Evolutionary conservation across 352 stramenopile genomes (phyloP).

Genomic region (Phytopythium vexans): DNA sequence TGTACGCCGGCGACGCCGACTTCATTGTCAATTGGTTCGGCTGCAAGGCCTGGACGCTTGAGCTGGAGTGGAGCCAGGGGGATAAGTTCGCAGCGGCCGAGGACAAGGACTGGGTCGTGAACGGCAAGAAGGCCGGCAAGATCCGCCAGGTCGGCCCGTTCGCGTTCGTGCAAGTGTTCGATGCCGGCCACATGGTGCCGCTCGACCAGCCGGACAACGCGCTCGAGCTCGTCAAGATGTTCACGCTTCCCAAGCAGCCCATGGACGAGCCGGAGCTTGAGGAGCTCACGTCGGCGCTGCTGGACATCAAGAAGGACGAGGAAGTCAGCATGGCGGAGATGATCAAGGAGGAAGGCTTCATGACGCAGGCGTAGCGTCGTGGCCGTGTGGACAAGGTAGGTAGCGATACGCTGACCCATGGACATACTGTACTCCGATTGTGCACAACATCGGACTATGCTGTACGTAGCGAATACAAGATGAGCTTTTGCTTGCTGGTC

Average conservation of each 20-base stretch:
- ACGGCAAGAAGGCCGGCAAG: constrained; percentile 59
- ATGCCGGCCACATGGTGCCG: constrained; percentile 96
- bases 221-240: constrained; percentile 93
- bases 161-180: constrained; percentile 94
- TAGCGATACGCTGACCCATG: too few species aligned
- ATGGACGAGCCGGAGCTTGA: constrained; percentile 12
- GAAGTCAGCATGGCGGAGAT: constrained; percentile 8
- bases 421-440: too few species aligned
- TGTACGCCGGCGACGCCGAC: constrained; percentile 97
- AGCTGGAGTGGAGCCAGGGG: constrained; percentile 89
- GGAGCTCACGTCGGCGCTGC: constrained; percentile 14
- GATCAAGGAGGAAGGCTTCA: constrained; percentile 31
- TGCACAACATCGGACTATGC: too few species aligned
- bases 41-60: constrained; percentile 95
- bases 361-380: constrained; percentile 10
- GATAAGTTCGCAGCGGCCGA: constrained; percentile 41
- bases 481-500: too few species aligned
- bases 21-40: constrained; percentile 98
- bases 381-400: too few species aligned
- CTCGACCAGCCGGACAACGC: constrained; percentile 92
- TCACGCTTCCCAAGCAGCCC: constrained; percentile 52
- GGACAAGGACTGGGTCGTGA: constrained; percentile 60
- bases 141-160: constrained; percentile 65
- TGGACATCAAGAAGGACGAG: constrained; percentile 15
- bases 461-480: too few species aligned